Evolutionary conservation across 345 rosid species (phyloP), one percentile per base, ranked within the genome.

Genomic region (Hypericum perforatum): DNA sequence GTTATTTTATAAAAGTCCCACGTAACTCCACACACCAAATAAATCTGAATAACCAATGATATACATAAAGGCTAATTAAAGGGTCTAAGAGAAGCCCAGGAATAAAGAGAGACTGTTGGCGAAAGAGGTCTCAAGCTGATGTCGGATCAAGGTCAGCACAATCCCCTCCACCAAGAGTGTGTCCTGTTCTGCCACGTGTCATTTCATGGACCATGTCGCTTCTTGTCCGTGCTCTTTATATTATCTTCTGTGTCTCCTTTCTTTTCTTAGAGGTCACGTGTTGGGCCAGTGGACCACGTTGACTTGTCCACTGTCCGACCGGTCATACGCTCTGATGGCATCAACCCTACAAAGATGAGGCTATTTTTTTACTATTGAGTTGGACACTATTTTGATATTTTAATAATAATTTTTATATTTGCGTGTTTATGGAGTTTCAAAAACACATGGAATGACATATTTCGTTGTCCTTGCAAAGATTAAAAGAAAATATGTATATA

Each of bases 161-260:
- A 9, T 40, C 37, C 54, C 57, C 56, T 58, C 73, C 71, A 47
- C 66, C 61, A 48, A 62, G 49, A 66, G 62, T 41, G 65, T 36
- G 65, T 54, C 50, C 40, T 11, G 37, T 47, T 48, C 22, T 43
- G 75, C 57, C 80, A 72, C 78, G 70, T 72, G 78, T 49, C 53
- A 38, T 0, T 5, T 16, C 66, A 69, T 70, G 40, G 63, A 44
- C 37, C 16, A 11, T 54, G 62, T 61, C 68, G 58, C 74, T 61
- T 62, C 58, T 57, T 65, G 63, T 49, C 57, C 53, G 0, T 16
- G 39, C 60, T 16, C 44, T 22, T 22, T 22, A 22, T 22, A 1
- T 22, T 22, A 22, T 22, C 6, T 54, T 44, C 48, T 58, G 51
- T 14, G 46, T 57, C 59, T 53, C 16, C 61, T 36, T 39, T 5